Evolutionary conservation across 2,329 filamentous ascomycete genomes (phyloP).

Genomic region (Epichloe glyceriae): DNA sequence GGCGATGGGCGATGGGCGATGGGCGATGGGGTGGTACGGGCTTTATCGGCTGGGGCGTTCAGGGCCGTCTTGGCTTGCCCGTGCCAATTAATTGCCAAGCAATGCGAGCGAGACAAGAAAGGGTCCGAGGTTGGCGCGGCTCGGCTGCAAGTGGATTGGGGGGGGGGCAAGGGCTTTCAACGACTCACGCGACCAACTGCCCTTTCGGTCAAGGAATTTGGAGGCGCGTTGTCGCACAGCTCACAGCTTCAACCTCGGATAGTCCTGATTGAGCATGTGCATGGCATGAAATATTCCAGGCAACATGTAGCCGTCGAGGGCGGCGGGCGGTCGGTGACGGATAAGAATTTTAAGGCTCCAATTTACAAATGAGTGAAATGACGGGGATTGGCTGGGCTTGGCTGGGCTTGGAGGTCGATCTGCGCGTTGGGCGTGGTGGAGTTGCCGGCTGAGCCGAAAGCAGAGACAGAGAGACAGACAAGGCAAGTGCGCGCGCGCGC

Average conservation of each 20-base stretch:
- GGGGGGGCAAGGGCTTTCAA: not conserved
- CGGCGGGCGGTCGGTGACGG: not conserved
- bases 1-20: too few species aligned
- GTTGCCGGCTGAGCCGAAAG: slow-evolving; percentile 2
- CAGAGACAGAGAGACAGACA: not conserved
- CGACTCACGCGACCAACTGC: slow-evolving; percentile 11
- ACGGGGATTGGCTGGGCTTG: not conserved
- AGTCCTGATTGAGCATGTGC: too few species aligned
- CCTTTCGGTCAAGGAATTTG: slow-evolving; percentile 3
- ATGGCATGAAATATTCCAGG: too few species aligned
- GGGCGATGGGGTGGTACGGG: not conserved
- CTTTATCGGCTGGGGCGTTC: not conserved
- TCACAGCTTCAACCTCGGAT: too few species aligned
- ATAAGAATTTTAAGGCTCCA: not conserved
- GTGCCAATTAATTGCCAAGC: too few species aligned
- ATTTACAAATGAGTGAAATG: not conserved
- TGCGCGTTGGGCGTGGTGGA: not conserved
- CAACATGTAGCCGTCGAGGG: not conserved
- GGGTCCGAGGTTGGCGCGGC: not conserved
- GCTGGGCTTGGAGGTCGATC: not conserved
- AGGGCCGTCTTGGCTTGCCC: not conserved
- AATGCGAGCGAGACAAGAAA: too few species aligned
- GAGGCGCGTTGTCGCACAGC: not conserved
- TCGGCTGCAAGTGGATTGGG: not conserved
- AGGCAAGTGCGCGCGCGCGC: too few species aligned